Percentiles rank a stretch among this genome's conserved stretches.
These are phyloP conservation scores for Yarrowia bubula DNA, from an alignment of 805 yeast genomes.

Conservation along the genomic window DNA sequence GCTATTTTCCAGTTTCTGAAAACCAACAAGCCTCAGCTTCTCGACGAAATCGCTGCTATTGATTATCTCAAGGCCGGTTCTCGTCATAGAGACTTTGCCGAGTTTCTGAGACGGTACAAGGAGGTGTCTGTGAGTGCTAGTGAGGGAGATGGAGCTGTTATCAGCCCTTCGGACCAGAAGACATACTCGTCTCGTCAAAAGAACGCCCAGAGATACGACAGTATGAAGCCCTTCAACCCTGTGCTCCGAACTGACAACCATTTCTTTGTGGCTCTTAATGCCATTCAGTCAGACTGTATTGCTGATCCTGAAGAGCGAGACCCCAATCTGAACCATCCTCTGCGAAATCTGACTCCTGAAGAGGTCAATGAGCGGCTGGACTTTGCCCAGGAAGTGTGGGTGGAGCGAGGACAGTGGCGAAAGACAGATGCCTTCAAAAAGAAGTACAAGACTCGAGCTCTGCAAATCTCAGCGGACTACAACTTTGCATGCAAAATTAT, in stretches of 20 bases:
- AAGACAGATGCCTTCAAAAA: neutral
- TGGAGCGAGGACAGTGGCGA: conserved; percentile 23
- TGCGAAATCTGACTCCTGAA: neutral
- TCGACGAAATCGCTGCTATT: neutral
- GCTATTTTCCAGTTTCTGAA: conserved; percentile 20
- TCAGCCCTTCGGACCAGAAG: neutral
- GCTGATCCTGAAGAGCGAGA: neutral
- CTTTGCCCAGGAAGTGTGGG: conserved; percentile 20
- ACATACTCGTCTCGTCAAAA: conserved; percentile 3
- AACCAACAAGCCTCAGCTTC: conserved; percentile 1
- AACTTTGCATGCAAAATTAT: conserved; percentile 22
- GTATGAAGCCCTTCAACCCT: neutral
- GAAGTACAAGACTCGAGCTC: neutral
- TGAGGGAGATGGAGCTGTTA: neutral
- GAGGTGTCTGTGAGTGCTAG: neutral
- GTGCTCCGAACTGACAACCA: neutral
- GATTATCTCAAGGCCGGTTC: conserved; percentile 9
- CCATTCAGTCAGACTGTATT: neutral
- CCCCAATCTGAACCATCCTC: conserved; percentile 6
- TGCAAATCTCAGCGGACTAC: neutral
- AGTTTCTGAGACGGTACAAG: conserved; percentile 1
- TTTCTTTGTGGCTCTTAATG: conserved; percentile 11
- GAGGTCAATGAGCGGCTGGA: conserved; percentile 1
- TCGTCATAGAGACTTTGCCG: conserved; percentile 1
- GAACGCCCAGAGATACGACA: neutral